Evolutionary conservation across 176 grass and related monocot genomes (phyloP).

Genomic region (Raddia distichophylla): DNA sequence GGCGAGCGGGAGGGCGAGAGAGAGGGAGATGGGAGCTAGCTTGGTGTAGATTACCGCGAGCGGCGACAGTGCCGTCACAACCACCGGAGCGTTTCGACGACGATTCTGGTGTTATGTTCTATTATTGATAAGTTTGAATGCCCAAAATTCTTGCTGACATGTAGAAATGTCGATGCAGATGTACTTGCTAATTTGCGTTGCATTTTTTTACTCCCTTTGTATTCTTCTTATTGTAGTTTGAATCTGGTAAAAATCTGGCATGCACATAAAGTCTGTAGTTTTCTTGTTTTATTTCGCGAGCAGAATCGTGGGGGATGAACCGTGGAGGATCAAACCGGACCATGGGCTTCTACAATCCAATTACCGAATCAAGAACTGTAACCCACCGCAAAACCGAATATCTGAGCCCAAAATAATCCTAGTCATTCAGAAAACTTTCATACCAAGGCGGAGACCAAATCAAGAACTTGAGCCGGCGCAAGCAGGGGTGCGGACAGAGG

Average conservation of each 20-base stretch:
- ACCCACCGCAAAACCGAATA: not conserved
- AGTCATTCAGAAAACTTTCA: not conserved
- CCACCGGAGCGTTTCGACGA: conserved; percentile 17
- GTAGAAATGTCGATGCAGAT: no score
- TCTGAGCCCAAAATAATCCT: not conserved
- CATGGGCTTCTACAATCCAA: not conserved
- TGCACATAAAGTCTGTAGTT: no score
- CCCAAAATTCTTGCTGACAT: no score
- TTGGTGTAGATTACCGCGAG: conserved; percentile 23
- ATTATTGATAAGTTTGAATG: no score
- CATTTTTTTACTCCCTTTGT: no score
- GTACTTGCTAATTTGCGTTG: no score
- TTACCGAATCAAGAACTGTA: not conserved
- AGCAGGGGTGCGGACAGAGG: not conserved
- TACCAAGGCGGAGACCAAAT: conserved; percentile 12
- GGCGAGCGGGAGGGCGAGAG: not conserved
- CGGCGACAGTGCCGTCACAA: conserved; percentile 17
- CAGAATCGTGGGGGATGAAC: no score
- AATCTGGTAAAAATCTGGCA: no score
- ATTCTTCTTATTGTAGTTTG: no score
- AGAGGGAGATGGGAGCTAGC: not conserved
- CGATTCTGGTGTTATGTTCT: no score
- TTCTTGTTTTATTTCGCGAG: no score
- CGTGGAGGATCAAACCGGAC: not conserved
- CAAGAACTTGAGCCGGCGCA: not conserved